Evolutionary conservation across 31 red algal genomes (phyloP), one percentile per base, ranked within the genome.

Genomic region (Asparagopsis taxiformis): DNA sequence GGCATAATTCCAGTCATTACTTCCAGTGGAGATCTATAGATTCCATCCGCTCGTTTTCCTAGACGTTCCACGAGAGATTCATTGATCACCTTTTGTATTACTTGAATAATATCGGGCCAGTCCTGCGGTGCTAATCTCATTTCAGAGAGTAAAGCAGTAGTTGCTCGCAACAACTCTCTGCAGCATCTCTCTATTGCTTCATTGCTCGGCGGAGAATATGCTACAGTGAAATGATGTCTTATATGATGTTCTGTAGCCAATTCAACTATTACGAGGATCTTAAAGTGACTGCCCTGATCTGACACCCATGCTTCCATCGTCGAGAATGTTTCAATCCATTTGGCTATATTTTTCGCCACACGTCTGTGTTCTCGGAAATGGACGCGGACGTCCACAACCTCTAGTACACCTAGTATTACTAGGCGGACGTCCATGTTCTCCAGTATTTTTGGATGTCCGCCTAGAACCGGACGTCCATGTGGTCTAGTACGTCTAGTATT

Each of bases 241-340:
- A 65, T 79, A 2, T 39, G 19, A 34, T 66, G 26, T 3, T 65
- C 8, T 15, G 26, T 31, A 9, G 21, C 46, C 0, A 66, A 19
- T 39, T 38, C 23, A 15, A 10, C 20, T 7, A 59, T 32, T 13
- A 62, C 34, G 3, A 20, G 20, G 11, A 62, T 75, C 15, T 79
- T 66, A 37, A 79, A 58, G 77, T 64, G 75, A 1, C 38, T 21
- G 1, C 62, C 75, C 41, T 67, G 75, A 36, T 79, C 59, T 25
- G 20, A 48, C 2, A 80, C 76, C 49, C 63, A 58, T 33, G 9
- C 36, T 51, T 69, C 43, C 77, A 82, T 82, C 11, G 36, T 44
- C 6, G 54, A 13, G 25, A 58, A 58, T 58, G 19, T 58, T 58
- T 29, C 8, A n/a, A 58, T 58, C 54, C 54, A 58, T 26, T n/a